These are phyloP conservation scores for Aureobasidium sp. DNA, from an alignment of 2,329 filamentous ascomycete species.

Conservation along the genomic window DNA sequence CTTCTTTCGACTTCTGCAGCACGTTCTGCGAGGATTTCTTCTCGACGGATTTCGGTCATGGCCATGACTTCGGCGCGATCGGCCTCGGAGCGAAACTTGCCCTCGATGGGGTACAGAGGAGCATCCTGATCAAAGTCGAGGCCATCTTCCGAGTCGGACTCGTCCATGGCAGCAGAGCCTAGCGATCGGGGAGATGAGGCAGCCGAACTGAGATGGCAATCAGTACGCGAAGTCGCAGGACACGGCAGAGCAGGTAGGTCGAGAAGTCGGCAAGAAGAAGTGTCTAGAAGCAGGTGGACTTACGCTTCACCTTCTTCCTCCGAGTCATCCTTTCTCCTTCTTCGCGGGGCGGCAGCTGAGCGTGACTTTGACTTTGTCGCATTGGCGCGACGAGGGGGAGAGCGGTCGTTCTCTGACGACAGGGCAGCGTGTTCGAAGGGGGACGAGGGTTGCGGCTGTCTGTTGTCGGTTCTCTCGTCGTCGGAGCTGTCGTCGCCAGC, in stretches of 20 bases:
- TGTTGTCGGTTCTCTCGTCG: slow-evolving; percentile 35
- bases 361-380: slow-evolving; percentile 40
- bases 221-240: slow-evolving; percentile 14
- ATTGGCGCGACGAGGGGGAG: slow-evolving; percentile 35
- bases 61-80: slow-evolving; percentile 61
- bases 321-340: slow-evolving; percentile 50
- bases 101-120: slow-evolving; percentile 76
- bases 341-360: slow-evolving; percentile 24
- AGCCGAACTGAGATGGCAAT: slow-evolving; percentile 47
- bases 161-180: slow-evolving; percentile 81
- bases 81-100: slow-evolving; percentile 59
- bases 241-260: slow-evolving; percentile 1
- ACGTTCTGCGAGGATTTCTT: slow-evolving; percentile 83
- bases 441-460: slow-evolving; percentile 20
- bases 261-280: slow-evolving; percentile 15
- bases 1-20: slow-evolving; percentile 74
- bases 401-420: slow-evolving; percentile 21
- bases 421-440: slow-evolving; percentile 2
- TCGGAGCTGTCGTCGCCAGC: slow-evolving; percentile 60
- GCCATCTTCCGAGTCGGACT: slow-evolving; percentile 65
- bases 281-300: slow-evolving; percentile 37
- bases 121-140: slow-evolving; percentile 49
- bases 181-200: slow-evolving; percentile 67
- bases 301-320: slow-evolving; percentile 79
- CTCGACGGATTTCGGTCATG: slow-evolving; percentile 84